phyloP scores from a whole-genome alignment of 495 filamentous ascomycete genomes.

The Cryomyces antarcticus region DNA sequence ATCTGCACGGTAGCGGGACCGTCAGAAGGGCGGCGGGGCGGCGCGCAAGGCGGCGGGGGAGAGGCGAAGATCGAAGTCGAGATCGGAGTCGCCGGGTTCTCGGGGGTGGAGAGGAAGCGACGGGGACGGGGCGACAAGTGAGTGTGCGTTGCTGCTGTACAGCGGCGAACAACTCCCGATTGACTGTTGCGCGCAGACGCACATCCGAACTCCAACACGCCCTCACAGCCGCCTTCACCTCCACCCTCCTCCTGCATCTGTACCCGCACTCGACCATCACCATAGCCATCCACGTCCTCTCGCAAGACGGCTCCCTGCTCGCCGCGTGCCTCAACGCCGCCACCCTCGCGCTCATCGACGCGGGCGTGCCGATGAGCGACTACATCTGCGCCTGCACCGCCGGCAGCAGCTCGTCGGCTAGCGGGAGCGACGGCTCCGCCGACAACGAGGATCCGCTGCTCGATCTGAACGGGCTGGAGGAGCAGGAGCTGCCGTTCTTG shows the following conservation, averaged over 20 bases:
- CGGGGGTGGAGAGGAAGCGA: conserved; percentile 65
- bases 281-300: conserved; percentile 70
- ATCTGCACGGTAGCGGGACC: conserved; percentile 83
- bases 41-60: conserved; percentile 22
- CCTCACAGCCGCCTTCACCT: conserved; percentile 50
- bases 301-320: conserved; percentile 75
- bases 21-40: conserved; percentile 35
- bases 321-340: conserved; percentile 80
- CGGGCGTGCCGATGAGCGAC: conserved; percentile 83
- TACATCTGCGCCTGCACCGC: conserved; percentile 77
- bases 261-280: conserved; percentile 76
- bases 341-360: conserved; percentile 82
- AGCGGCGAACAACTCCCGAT: background rate
- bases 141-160: conserved; percentile 5
- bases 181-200: conserved; percentile 29
- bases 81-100: conserved; percentile 72
- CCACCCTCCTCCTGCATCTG: conserved; percentile 60
- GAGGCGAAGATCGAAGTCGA: conserved; percentile 56
- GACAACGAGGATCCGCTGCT: conserved; percentile 65
- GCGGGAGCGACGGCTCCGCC: conserved; percentile 39
- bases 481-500: conserved; percentile 73
- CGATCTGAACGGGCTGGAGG: conserved; percentile 70
- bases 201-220: conserved; percentile 61
- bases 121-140: conserved; percentile 58
- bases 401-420: conserved; percentile 47